Evolutionary conservation across 805 yeast genomes (phyloP), one percentile per base, ranked within the genome.

Genomic region (Cephaloascus albidus): DNA sequence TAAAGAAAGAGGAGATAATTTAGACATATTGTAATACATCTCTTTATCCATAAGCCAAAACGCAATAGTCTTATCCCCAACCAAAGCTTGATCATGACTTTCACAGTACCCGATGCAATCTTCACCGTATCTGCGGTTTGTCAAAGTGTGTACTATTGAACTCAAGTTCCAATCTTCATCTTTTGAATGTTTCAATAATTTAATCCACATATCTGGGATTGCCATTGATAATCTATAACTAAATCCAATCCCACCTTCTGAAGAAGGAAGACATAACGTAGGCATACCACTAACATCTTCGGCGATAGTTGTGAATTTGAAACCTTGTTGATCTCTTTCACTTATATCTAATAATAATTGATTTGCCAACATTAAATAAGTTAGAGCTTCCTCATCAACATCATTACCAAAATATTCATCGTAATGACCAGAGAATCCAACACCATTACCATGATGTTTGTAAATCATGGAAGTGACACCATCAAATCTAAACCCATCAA

Each of bases 281-380:
- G 98, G 98, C 82, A 90, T 90, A 10, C 98, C 98, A 37, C 93
- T 81, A 36, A 90, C 98, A 57, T 90, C 98, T 59, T 90, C 98
- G 3, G 97, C 97, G 47, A 90, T 83, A 1, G 95, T 76, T 8
- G 84, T 73, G 47, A 83, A 77, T 40, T 69, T 63, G 12, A 73
- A 64, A 28, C 65, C 58, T 39, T 72, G 63, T 23, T 6, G 6
- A 12, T 12, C 28, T 5, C 45, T 33, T 28, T 58, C 48, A 3
- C 72, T 70, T 48, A 78, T 67, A 46, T 76, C 71, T 26, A 63
- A 66, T 46, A 90, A 75, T 49, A 90, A 60, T 48, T 77, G 75
- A 59, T 90, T 93, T n/a, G 96, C 97, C 44, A 93, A 60, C 84
- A 89, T 88, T 52, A 90, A 62, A 57, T 90, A 90, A 20, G 81